These are phyloP conservation scores for Umbilicus rupestris DNA, from an alignment of 164 flowering plant genomes.

Conservation along the genomic window DNA sequence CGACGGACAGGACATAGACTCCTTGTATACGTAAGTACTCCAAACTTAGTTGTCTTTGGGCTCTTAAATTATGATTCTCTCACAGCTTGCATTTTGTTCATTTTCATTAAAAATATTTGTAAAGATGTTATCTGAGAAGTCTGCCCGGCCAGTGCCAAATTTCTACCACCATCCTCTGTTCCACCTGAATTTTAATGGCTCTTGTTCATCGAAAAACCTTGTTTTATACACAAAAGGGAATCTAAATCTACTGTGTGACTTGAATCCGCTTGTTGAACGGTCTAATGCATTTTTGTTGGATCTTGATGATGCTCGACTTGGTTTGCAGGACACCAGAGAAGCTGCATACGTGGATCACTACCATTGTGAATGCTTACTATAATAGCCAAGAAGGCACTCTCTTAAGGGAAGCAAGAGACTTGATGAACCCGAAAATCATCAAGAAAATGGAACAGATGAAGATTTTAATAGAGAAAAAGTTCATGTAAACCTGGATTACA, in stretches of 20 bases:
- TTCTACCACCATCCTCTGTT: too few relatives aligned
- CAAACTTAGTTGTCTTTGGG: not conserved
- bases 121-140: not conserved
- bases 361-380: constrained; percentile 54
- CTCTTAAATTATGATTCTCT: not conserved
- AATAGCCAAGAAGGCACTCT: constrained; percentile 32
- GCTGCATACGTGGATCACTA: constrained; percentile 43
- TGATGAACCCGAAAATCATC: constrained; percentile 6
- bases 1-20: constrained; percentile 64
- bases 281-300: not conserved
- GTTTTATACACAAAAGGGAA: too few relatives aligned
- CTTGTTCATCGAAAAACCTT: too few relatives aligned
- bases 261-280: not conserved
- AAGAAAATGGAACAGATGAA: constrained; percentile 9
- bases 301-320: not conserved
- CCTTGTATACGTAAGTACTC: constrained; percentile 66
- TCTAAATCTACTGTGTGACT: too few relatives aligned
- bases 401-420: constrained; percentile 7
- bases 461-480: constrained; percentile 4
- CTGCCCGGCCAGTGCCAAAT: too few relatives aligned
- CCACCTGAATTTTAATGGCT: too few relatives aligned
- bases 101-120: not conserved
- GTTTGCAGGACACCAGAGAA: constrained; percentile 56
- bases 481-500: not conserved
- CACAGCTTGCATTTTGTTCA: too few relatives aligned